These are phyloP conservation scores for Phytophthora sp. DNA, from an alignment of 352 stramenopile genomes.

Conservation along the genomic window DNA sequence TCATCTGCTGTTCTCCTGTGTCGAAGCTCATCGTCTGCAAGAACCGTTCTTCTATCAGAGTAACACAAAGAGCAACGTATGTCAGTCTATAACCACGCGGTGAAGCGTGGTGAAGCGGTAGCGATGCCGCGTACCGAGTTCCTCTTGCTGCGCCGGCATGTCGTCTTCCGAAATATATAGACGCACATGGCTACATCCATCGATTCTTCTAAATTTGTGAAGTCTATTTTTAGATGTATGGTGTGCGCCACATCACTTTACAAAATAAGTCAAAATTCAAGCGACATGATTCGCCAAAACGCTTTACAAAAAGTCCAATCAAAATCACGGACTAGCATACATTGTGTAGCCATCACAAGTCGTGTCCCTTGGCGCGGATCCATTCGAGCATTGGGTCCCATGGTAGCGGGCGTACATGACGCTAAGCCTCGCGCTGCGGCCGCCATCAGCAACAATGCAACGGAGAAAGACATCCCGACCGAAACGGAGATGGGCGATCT, in stretches of 20 bases:
- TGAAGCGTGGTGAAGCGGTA: background rate
- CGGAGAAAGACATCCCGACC: slow-evolving; percentile 22
- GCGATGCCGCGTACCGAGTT: slow-evolving; percentile 35
- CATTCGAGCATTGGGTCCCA: slow-evolving; percentile 14
- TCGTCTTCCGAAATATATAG: slow-evolving; percentile 1
- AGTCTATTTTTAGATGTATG: slow-evolving; percentile 23
- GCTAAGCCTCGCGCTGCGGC: background rate
- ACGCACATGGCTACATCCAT: slow-evolving; percentile 24
- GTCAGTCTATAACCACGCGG: background rate
- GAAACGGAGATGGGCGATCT: slow-evolving; percentile 55
- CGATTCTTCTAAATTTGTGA: background rate
- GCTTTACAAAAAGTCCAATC: no score
- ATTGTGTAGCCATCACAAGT: no score
- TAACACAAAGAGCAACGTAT: no score
- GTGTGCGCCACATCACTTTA: slow-evolving; percentile 12
- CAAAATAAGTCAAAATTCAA: slow-evolving; percentile 24
- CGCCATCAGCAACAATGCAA: slow-evolving; percentile 19
- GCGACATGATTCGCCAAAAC: no score
- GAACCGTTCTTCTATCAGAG: slow-evolving; percentile 49
- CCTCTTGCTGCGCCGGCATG: slow-evolving; percentile 53
- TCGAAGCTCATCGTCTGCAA: slow-evolving; percentile 44
- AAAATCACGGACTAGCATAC: no score
- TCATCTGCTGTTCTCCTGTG: slow-evolving; percentile 34
- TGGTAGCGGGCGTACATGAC: slow-evolving; percentile 21
- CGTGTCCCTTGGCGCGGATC: slow-evolving; percentile 21